Evolutionary conservation across 163 green algal species (phyloP).

Genomic region (Scenedesmus sp.): DNA sequence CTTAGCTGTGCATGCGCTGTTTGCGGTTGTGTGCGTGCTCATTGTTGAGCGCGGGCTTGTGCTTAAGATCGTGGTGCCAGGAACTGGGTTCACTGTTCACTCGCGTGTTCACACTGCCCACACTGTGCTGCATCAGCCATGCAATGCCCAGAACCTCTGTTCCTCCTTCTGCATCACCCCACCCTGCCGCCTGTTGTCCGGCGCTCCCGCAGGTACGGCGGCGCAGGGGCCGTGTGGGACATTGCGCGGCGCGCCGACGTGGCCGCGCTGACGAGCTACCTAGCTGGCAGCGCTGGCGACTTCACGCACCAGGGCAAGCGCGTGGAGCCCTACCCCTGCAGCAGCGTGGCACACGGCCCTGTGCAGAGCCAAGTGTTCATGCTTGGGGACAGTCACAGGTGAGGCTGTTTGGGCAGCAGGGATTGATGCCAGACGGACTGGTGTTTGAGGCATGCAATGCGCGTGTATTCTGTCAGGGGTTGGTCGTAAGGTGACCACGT

Average conservation of each 20-base stretch:
- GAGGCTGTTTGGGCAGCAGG: no score
- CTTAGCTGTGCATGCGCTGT: no score
- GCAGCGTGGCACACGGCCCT: not conserved
- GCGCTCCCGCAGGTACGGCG: slow-evolving; percentile 31
- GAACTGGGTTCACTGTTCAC: no score
- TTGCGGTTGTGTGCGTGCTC: no score
- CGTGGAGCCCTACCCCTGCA: slow-evolving; percentile 18
- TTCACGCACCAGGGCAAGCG: slow-evolving; percentile 65
- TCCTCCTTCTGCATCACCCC: not conserved
- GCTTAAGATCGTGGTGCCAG: no score
- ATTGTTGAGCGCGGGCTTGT: no score
- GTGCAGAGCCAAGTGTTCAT: slow-evolving; percentile 64
- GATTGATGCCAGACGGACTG: no score
- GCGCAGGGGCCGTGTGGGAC: slow-evolving; percentile 87
- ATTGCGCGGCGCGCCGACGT: slow-evolving; percentile 78
- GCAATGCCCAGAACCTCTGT: not conserved
- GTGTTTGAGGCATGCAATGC: no score
- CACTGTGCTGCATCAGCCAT: no score
- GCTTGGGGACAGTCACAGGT: slow-evolving; percentile 59
- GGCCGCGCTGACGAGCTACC: slow-evolving; percentile 15
- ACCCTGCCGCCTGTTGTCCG: not conserved
- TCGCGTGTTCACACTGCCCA: no score
- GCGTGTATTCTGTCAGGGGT: no score
- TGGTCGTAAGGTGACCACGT: not conserved
- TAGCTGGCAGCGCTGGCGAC: slow-evolving; percentile 53